Conservation (phyloP, 805 yeast species). For the Metschnikowia cerradonensis region DNA sequence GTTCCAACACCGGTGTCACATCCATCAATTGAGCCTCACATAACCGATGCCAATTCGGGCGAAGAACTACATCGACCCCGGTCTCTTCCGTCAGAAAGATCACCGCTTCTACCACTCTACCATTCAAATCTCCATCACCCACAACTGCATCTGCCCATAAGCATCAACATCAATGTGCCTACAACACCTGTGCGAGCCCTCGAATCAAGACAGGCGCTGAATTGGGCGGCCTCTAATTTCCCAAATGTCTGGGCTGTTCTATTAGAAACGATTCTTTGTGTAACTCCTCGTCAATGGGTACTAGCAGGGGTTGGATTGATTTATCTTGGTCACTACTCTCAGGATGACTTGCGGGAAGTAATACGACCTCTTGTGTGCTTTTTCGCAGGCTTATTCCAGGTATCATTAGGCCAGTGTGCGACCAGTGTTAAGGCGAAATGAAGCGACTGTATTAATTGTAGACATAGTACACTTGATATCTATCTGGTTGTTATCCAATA, state of each 20-base stretch:
- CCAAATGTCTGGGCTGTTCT: not conserved
- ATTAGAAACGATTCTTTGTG: not conserved
- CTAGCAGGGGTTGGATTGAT: not conserved
- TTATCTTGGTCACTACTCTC: slow-evolving; percentile 3
- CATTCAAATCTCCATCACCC: not conserved
- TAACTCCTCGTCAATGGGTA: slow-evolving; percentile 3
- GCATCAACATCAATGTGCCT: slow-evolving; percentile 6
- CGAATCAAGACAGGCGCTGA: not conserved
- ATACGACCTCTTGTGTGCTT: not conserved
- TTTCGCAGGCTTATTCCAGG: not conserved
- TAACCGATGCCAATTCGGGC: not conserved
- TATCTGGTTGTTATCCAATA: not conserved
- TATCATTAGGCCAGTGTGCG: not conserved
- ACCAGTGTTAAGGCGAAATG: not conserved
- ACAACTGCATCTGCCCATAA: slow-evolving; percentile 6
- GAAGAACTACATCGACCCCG: not conserved
- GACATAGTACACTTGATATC: not conserved
- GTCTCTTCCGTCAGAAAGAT: slow-evolving; percentile 6
- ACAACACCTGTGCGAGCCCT: not conserved
- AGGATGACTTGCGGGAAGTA: not conserved
- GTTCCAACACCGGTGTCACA: not conserved
- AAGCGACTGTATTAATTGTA: not conserved
- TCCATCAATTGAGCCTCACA: not conserved
- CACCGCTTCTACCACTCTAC: slow-evolving; percentile 9
- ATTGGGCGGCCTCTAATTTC: not conserved